Evolutionary conservation across 2,329 filamentous ascomycete species (phyloP).

Genomic region (Scopulariopsis brevicaulis): DNA sequence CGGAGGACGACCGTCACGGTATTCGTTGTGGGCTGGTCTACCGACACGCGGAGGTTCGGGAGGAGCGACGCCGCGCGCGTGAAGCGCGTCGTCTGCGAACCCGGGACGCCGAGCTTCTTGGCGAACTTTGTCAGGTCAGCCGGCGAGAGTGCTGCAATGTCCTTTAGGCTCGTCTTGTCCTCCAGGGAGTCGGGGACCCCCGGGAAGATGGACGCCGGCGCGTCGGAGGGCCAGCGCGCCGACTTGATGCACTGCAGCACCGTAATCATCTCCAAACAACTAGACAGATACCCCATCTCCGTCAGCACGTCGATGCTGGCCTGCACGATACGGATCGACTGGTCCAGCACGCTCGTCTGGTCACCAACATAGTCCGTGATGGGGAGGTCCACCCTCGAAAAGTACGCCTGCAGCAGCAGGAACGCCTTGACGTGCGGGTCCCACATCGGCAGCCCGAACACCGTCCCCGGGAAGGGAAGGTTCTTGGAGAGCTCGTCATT

Average conservation of each 20-base stretch:
- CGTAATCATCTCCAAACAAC: conserved; percentile 69
- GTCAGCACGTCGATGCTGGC: conserved; percentile 89
- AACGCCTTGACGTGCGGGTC: conserved; percentile 97
- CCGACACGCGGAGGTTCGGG: conserved; percentile 54
- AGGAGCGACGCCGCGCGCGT: conserved; percentile 51
- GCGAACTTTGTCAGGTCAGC: conserved; percentile 24
- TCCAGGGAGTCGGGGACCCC: conserved; percentile 40
- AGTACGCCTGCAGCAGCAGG: conserved; percentile 85
- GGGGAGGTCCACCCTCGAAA: conserved; percentile 83
- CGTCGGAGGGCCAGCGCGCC: conserved; percentile 80
- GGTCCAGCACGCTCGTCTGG: conserved; percentile 79
- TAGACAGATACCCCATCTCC: conserved; percentile 73
- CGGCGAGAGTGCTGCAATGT: conserved; percentile 22
- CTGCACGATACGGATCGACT: conserved; percentile 93
- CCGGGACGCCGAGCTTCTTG: conserved; percentile 37
- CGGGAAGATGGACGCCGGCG: conserved; percentile 69
- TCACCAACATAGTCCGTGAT: conserved; percentile 97
- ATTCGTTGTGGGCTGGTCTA: conserved; percentile 28
- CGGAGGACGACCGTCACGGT: conserved; percentile 53
- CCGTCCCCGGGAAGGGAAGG: conserved; percentile 49
- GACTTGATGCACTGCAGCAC: conserved; percentile 88
- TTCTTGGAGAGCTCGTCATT: conserved; percentile 82
- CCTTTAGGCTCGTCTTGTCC: conserved; percentile 29
- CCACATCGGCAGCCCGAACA: conserved; percentile 81
- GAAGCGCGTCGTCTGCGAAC: conserved; percentile 32